Evolutionary conservation across 2,329 filamentous ascomycete species (phyloP).

Genomic region (Macroventuria anomochaeta): DNA sequence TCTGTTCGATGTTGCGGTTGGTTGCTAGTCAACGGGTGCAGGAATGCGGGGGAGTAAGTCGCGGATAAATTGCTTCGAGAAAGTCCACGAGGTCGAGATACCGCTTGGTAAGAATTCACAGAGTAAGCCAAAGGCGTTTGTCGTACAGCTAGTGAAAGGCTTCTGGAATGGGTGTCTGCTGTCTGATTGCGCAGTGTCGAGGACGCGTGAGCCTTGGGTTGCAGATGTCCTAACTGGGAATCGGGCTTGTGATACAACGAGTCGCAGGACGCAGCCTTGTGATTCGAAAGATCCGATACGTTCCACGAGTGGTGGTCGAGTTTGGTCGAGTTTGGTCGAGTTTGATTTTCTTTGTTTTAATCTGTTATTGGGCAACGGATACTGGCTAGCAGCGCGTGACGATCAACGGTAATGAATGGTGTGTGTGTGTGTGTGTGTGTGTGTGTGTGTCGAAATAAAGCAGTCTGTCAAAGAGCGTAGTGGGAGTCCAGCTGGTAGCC

Average conservation of each 20-base stretch:
- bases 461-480: conserved; percentile 49
- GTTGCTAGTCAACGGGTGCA: conserved; percentile 36
- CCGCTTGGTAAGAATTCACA: conserved; percentile 25
- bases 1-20: conserved; percentile 30
- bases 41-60: conserved; percentile 43
- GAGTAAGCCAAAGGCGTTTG: conserved; percentile 27
- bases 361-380: conserved; percentile 20
- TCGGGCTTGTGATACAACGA: conserved; percentile 38
- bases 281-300: conserved; percentile 16
- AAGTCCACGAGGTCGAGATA: conserved; percentile 30
- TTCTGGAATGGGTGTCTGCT: conserved; percentile 23
- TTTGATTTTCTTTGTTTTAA: conserved; percentile 22
- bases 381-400: conserved; percentile 40
- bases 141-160: conserved; percentile 32
- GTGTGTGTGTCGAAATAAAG: conserved; percentile 30
- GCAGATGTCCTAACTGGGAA: conserved; percentile 33
- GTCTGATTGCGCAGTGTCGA: conserved; percentile 30
- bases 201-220: conserved; percentile 36
- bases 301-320: conserved; percentile 15
- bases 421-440: no score
- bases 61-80: conserved; percentile 44
- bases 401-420: conserved; percentile 25
- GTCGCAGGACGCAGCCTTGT: conserved; percentile 26
- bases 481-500: conserved; percentile 33
- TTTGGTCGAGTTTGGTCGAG: conserved; percentile 15